Conservation (phyloP, 1,284 basidiomycete species). For the Vanrija pseudolonga region DNA sequence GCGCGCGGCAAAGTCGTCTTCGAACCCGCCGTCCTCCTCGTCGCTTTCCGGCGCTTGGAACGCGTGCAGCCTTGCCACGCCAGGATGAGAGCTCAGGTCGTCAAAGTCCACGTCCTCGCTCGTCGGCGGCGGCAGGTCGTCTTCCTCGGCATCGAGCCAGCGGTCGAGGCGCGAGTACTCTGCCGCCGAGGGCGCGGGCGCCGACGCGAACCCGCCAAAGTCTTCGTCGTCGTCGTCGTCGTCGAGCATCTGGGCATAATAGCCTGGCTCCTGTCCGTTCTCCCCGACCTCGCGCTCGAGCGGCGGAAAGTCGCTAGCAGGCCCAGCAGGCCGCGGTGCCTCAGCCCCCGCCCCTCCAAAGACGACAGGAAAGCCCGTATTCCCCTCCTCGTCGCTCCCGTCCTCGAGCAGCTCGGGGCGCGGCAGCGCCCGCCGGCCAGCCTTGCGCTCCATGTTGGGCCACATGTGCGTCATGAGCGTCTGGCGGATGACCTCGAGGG, state of each 20-base stretch:
- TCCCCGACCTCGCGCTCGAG: neutral
- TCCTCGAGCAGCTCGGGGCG: slow-evolving; percentile 6
- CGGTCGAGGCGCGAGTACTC: slow-evolving; percentile 42
- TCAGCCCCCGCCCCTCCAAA: neutral
- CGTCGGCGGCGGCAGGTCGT: slow-evolving; percentile 2
- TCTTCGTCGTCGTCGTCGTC: slow-evolving; percentile 10
- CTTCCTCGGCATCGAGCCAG: slow-evolving; percentile 32
- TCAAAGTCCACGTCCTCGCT: slow-evolving; percentile 1
- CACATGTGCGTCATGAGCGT: slow-evolving; percentile 46
- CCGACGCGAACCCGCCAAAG: slow-evolving; percentile 13
- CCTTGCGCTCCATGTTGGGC: slow-evolving; percentile 36
- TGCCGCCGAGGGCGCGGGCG: slow-evolving; percentile 12
- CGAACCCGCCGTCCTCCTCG: slow-evolving; percentile 20
- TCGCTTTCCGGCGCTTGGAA: neutral
- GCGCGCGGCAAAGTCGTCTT: slow-evolving; percentile 29
- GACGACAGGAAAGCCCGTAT: slow-evolving; percentile 10
- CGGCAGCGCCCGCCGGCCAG: neutral
- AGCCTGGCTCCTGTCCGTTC: neutral
- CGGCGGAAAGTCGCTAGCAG: slow-evolving; percentile 10
- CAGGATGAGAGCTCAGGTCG: neutral
- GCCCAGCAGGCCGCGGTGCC: neutral
- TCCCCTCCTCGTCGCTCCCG: slow-evolving; percentile 10
- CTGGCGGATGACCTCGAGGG: slow-evolving; percentile 35
- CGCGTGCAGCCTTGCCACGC: neutral
- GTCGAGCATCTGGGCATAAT: neutral